Conservation (phyloP, 352 stramenopile genomes). For the Elongisporangium anandrum region DNA sequence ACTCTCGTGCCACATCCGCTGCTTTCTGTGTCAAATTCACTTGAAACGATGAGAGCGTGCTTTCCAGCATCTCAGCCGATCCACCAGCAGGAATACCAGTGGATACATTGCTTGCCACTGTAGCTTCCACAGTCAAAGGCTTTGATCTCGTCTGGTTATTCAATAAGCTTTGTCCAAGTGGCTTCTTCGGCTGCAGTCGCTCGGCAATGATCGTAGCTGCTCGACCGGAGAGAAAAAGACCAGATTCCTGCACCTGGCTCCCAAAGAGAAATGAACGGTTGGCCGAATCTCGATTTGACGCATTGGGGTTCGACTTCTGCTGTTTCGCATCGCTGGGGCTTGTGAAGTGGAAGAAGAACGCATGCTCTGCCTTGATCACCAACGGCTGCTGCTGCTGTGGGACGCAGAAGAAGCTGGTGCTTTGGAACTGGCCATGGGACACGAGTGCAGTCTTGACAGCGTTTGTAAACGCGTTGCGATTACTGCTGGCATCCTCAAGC, state of each 20-base stretch:
- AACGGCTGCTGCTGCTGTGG: not conserved
- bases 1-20: not conserved
- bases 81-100: not conserved
- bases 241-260: slow-evolving; percentile 14
- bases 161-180: not conserved
- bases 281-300: not conserved
- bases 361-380: slow-evolving; percentile 13
- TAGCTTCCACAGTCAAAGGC: not conserved
- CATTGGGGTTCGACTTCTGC: slow-evolving; percentile 1
- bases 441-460: slow-evolving; percentile 47
- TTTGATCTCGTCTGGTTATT: not conserved
- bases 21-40: not conserved
- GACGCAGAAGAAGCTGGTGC: slow-evolving; percentile 17
- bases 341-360: slow-evolving; percentile 45
- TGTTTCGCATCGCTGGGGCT: not conserved
- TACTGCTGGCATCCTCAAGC: slow-evolving; percentile 18
- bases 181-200: slow-evolving; percentile 4
- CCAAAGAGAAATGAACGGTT: slow-evolving; percentile 25
- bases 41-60: not conserved
- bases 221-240: slow-evolving; percentile 20
- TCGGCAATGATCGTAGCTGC: slow-evolving; percentile 19
- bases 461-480: slow-evolving; percentile 31
- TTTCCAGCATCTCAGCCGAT: not conserved
- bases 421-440: slow-evolving; percentile 16
- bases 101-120: not conserved